Evolutionary conservation across 2,329 filamentous ascomycete species (phyloP), one percentile per base, ranked within the genome.

Genomic region (Verruconis gallopava): DNA sequence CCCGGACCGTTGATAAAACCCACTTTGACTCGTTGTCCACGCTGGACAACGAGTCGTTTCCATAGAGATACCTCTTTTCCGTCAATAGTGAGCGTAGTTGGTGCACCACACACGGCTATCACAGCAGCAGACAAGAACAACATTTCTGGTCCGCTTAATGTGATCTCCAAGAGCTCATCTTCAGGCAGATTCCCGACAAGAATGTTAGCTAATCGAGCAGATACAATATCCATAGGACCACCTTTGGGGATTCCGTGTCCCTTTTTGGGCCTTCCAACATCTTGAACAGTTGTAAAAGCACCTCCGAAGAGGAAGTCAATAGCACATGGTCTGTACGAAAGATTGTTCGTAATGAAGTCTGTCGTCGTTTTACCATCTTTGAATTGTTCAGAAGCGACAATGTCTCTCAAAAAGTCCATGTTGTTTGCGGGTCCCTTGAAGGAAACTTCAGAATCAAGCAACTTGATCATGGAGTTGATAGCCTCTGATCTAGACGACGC

Each of bases 171-270:
- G 0, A 64, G 66, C 52, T 77, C 76, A 3, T 57, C 64, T 0
- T 62, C 64, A 1, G 61, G 51, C 0, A 63, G 48, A 41, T 80
- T 79, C 0, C 73, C 74, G 0, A 73, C 74, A 1, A 80, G 61
- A 15, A 70, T 58, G 47, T 80, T 81, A 2, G 72, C 75, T 20
- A 77, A 62, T 18, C 68, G 67, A 36, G 72, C 69, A 1, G 71
- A 65, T n/a, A 78, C 51, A 1, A 67, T 62, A 50, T 79, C 75
- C 74, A 79, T 78, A 0, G 76, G 73, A 0, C 76, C 75, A 3
- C 67, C 65, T 21, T 75, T 70, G 3, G 70, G 69, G 38, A 79
- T 71, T 4, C 75, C 76, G 50, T 68, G 67, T 1, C 73, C 73
- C 2, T 75, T 62, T 0, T 62, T 64, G 3, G 69, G 67, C n/a